phyloP scores from a whole-genome alignment of 163 green algal species.

The Chlorella variabilis region DNA sequence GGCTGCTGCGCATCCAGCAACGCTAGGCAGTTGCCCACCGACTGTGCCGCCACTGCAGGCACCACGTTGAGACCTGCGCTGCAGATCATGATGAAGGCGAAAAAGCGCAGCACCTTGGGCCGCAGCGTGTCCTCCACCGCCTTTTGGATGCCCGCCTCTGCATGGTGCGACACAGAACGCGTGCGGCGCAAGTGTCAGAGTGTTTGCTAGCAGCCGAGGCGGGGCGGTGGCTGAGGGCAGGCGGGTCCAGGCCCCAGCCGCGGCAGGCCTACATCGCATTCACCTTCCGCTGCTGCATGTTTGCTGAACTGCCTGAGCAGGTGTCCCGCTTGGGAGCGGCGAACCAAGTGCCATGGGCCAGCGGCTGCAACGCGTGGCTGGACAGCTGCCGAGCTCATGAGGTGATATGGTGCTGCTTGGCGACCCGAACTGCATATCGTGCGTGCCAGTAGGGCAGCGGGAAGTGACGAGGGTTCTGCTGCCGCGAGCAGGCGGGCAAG shows the following conservation, averaged over 20 bases:
- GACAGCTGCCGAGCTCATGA: neutral
- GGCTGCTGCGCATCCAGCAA: conserved; percentile 36
- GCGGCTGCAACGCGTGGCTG: neutral
- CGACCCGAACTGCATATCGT: neutral
- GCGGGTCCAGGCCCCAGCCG: no score
- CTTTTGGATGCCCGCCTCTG: conserved; percentile 2
- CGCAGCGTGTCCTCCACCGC: conserved; percentile 28
- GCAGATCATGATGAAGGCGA: conserved; percentile 39
- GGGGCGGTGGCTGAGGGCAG: no score
- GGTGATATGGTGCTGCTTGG: no score
- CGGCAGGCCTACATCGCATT: no score
- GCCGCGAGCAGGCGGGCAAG: neutral
- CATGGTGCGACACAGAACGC: no score
- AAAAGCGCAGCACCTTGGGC: conserved; percentile 28
- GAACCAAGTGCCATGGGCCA: neutral
- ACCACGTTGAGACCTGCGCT: conserved; percentile 26
- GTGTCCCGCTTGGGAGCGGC: neutral
- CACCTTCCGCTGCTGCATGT: neutral
- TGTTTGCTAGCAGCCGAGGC: neutral
- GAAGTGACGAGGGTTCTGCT: neutral
- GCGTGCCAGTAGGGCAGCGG: neutral
- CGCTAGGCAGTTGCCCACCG: conserved; percentile 25
- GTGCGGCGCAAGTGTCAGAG: neutral
- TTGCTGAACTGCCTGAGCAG: conserved; percentile 1
- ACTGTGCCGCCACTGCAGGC: conserved; percentile 12